Conservation (phyloP, 2,329 filamentous ascomycete genomes). For the Calonectria fujianensis region DNA sequence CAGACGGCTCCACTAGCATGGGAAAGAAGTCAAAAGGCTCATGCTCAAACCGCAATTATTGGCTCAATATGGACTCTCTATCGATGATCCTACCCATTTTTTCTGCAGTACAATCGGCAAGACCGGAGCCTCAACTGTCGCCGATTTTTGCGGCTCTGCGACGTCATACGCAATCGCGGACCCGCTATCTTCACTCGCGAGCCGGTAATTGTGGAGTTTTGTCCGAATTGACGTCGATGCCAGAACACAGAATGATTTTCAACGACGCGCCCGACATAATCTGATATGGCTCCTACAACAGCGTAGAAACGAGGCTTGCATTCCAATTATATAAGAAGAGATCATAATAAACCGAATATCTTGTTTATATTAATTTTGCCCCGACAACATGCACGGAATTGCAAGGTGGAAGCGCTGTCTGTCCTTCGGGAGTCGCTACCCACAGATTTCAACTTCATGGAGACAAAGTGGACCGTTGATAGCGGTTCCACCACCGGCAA, state of each 20-base stretch:
- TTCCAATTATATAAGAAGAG: too few species aligned
- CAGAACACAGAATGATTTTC: background rate
- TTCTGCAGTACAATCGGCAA: background rate
- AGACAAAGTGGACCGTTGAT: slow-evolving; percentile 5
- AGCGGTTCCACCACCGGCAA: background rate
- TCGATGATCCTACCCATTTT: background rate
- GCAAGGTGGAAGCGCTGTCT: background rate
- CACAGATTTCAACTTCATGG: slow-evolving; percentile 17
- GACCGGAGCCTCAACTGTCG: background rate
- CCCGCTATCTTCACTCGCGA: background rate
- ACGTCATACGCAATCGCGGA: slow-evolving; percentile 5
- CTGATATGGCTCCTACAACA: background rate
- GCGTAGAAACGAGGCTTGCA: too few species aligned
- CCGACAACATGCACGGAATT: too few species aligned
- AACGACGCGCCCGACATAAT: background rate
- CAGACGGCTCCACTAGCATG: background rate
- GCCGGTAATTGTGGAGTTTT: background rate
- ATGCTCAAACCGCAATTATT: background rate
- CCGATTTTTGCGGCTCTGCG: slow-evolving; percentile 9
- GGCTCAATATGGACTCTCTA: background rate
- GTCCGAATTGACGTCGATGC: slow-evolving; percentile 1
- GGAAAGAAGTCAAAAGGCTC: background rate
- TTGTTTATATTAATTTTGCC: too few species aligned
- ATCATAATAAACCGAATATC: background rate
- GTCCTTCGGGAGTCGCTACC: background rate